Evolutionary conservation across 306 rosid species (phyloP), one percentile per base, ranked within the genome.

Genomic region (Acmispon strigosus): DNA sequence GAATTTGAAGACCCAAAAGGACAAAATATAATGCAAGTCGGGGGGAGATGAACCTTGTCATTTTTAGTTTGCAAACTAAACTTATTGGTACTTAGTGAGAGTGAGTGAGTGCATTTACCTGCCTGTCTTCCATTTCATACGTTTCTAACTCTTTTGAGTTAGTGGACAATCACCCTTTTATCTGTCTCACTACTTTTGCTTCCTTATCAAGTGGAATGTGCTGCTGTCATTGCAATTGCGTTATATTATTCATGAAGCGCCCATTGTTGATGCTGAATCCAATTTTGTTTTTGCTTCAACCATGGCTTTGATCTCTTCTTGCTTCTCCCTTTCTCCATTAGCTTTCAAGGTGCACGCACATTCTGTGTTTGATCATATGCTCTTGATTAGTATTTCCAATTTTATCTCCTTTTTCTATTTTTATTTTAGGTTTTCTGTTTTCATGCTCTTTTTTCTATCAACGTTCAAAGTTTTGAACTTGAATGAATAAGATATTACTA

Each of bases 291-390:
- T 75, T 74, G 48, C 84, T 43, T 61, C 78, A 43, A 14, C 56
- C 74, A 90, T 90, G 98, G 78, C 84, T 62, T 70, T 77, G 34
- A 27, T 32, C 79, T 75, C 88, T 71, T 79, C 85, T 78, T 69
- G 76, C 85, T 49, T 82, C 69, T 69, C 16, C 78, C 75, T 44
- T 58, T 84, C 86, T 71, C 58, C 92, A n/a, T 43, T 73, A 69
- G 32, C 87, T 62, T 65, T 76, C 58, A 84, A 90, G 97, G 98
- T 89, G 54, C 60, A 72, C 13, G 54, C 60, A 72, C 13, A 48
- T 57, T 72, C 22, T 59, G 5, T 32, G 54, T 79, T 19, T 76
- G 44, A 54, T 39, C 43, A 39, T 39, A 6, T 51, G 16, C 27
- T 27, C 50, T 73, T 41, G 6, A 32, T 32, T 32, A 11, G 62